A percentile compares a stretch with the other conserved stretches of the same genome.
phyloP scores from a whole-genome alignment of 768 basidiomycete species.

The Leccinum incarnatum region DNA sequence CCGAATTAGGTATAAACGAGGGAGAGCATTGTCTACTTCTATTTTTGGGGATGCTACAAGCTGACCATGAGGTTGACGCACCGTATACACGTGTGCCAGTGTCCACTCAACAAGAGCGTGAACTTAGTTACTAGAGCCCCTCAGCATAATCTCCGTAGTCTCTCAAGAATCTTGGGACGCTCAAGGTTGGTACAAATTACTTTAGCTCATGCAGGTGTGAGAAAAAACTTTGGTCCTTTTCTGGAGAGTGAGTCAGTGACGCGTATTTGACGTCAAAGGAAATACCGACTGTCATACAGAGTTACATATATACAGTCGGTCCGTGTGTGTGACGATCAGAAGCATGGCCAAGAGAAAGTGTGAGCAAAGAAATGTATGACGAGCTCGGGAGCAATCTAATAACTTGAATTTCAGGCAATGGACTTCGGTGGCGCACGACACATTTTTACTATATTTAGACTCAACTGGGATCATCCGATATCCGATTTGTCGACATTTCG shows the following conservation, averaged over 20 bases:
- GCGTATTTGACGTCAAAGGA: conserved; percentile 11
- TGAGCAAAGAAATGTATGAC: conserved; percentile 1
- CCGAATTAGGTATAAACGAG: conserved; percentile 5
- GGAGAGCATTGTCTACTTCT: conserved; percentile 1
- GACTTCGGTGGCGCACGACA: background rate
- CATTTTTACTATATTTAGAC: background rate
- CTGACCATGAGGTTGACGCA: conserved; percentile 17
- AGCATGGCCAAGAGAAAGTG: conserved; percentile 9
- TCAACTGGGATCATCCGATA: background rate
- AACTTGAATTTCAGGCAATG: background rate
- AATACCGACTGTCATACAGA: background rate
- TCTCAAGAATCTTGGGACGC: too few relatives aligned
- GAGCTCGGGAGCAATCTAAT: background rate
- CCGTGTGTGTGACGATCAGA: conserved; percentile 12
- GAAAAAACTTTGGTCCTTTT: conserved; percentile 3
- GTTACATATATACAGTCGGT: background rate
- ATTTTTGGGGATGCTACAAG: background rate
- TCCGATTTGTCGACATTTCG: background rate
- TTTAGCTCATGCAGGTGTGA: background rate
- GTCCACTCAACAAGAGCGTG: background rate
- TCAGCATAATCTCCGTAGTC: background rate
- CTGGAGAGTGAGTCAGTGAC: conserved; percentile 12
- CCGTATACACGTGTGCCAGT: conserved; percentile 13
- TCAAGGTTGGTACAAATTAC: background rate
- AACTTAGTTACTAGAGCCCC: background rate